Evolutionary conservation across 1,139 yeast species (phyloP).

Genomic region (Taphrina pruni): DNA sequence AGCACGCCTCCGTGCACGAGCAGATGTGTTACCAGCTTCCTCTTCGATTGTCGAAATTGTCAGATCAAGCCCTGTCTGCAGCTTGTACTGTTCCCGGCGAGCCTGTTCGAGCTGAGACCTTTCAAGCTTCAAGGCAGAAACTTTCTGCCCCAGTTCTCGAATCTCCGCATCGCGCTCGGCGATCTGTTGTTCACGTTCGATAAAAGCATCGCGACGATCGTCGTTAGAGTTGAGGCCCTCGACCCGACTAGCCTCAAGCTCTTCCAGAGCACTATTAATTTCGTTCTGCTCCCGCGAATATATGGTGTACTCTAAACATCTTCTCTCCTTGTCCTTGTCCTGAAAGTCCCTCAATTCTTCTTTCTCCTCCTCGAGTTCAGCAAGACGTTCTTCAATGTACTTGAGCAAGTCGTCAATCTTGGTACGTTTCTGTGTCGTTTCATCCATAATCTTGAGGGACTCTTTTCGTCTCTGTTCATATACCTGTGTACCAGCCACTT

Average conservation of each 20-base stretch:
- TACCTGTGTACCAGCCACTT: constrained; percentile 93
- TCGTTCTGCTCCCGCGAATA: constrained; percentile 76
- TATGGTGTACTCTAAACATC: constrained; percentile 74
- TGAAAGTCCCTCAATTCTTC: constrained; percentile 75
- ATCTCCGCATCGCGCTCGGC: constrained; percentile 59
- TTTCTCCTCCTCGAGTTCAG: constrained; percentile 81
- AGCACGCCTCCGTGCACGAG: constrained; percentile 41
- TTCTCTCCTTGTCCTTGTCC: constrained; percentile 67
- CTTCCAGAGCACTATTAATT: constrained; percentile 65
- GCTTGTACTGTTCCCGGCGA: constrained; percentile 54
- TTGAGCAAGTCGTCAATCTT: constrained; percentile 76
- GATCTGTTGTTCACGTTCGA: constrained; percentile 58
- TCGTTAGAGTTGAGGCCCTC: constrained; percentile 59
- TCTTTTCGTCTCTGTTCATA: constrained; percentile 83
- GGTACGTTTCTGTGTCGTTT: constrained; percentile 69
- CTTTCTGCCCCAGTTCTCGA: constrained; percentile 55
- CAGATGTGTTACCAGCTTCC: constrained; percentile 43
- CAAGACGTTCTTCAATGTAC: constrained; percentile 72
- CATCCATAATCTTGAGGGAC: constrained; percentile 77
- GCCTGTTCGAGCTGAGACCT: constrained; percentile 59
- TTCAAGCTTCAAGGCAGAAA: constrained; percentile 54
- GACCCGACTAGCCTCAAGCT: constrained; percentile 65
- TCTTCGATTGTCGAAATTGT: constrained; percentile 50
- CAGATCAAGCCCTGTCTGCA: constrained; percentile 50
- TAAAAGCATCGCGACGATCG: constrained; percentile 57